A percentile compares a stretch with the other conserved stretches of the same genome.
These are phyloP conservation scores for Penicillium digitatum DNA, from an alignment of 2,329 filamentous ascomycete species.

Conservation along the genomic window DNA sequence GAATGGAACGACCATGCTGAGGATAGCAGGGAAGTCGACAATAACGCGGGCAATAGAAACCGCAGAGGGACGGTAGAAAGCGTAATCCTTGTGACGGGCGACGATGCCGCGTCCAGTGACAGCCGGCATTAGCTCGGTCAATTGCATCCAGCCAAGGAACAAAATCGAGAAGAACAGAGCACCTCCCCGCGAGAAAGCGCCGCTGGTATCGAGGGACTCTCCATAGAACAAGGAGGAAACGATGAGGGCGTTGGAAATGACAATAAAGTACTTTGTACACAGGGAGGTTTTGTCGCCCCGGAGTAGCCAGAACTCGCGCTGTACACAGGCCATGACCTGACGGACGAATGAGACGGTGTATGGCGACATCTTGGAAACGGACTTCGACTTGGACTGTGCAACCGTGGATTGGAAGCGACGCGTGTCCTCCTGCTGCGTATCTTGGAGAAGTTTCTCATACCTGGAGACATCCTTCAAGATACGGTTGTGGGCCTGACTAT, in stretches of 20 bases:
- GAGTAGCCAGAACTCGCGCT: constrained; percentile 74
- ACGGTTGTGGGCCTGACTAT: constrained; percentile 58
- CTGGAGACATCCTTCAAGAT: constrained; percentile 59
- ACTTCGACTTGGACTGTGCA: constrained; percentile 60
- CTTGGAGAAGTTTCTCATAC: constrained; percentile 56
- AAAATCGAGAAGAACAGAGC: constrained; percentile 64
- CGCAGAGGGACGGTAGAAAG: constrained; percentile 66
- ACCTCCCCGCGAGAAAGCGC: constrained; percentile 62
- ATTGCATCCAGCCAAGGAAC: constrained; percentile 66
- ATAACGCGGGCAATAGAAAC: constrained; percentile 60
- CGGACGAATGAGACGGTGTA: constrained; percentile 72
- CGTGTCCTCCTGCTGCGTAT: constrained; percentile 58
- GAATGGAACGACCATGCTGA: constrained; percentile 58
- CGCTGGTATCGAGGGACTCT: constrained; percentile 55
- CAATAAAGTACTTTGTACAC: constrained; percentile 75
- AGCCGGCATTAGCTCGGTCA: constrained; percentile 74
- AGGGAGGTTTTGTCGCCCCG: constrained; percentile 70
- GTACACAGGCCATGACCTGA: constrained; percentile 60
- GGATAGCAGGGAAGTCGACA: constrained; percentile 59
- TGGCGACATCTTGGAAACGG: constrained; percentile 63
- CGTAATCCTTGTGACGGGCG: constrained; percentile 63
- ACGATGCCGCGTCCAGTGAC: constrained; percentile 68
- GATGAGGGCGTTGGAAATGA: constrained; percentile 69
- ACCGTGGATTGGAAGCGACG: constrained; percentile 64
- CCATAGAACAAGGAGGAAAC: constrained; percentile 77